phyloP scores from a whole-genome alignment of 257 asterid genomes.

The Solanum ahanhuiri region DNA sequence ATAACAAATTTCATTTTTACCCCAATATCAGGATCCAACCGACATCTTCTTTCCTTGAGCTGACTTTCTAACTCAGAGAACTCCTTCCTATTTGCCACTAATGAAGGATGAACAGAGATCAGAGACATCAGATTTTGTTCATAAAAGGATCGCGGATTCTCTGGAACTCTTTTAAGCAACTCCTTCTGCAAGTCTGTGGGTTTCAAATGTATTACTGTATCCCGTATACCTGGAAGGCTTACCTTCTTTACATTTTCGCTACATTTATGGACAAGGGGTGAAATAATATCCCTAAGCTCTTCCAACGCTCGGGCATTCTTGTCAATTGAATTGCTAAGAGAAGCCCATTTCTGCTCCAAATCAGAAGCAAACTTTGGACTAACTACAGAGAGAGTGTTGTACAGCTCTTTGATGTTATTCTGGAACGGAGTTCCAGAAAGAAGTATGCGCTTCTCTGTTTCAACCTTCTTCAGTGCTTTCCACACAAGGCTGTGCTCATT shows the following conservation, averaged over 20 bases:
- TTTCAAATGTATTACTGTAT: slow-evolving; percentile 26
- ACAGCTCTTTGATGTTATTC: slow-evolving; percentile 53
- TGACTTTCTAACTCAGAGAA: background rate
- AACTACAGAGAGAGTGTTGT: slow-evolving; percentile 9
- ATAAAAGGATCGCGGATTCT: slow-evolving; percentile 7
- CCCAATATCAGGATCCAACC: background rate
- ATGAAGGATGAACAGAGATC: background rate
- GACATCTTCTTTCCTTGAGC: background rate
- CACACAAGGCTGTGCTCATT: slow-evolving; percentile 35
- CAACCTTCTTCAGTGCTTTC: slow-evolving; percentile 36
- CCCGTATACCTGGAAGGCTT: slow-evolving; percentile 51
- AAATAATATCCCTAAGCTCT: slow-evolving; percentile 31
- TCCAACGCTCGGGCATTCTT: slow-evolving; percentile 16
- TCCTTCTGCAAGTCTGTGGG: slow-evolving; percentile 41
- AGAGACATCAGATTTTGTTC: background rate
- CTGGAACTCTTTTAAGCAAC: slow-evolving; percentile 7
- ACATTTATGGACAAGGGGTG: slow-evolving; percentile 53
- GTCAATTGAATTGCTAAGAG: slow-evolving; percentile 25
- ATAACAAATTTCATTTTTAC: background rate
- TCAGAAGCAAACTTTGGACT: slow-evolving; percentile 6
- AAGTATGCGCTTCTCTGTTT: slow-evolving; percentile 42
- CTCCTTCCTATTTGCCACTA: background rate
- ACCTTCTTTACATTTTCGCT: slow-evolving; percentile 45
- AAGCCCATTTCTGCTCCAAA: slow-evolving; percentile 18
- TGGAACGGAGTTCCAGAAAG: slow-evolving; percentile 82